Evolutionary conservation across 805 yeast species (phyloP).

Genomic region (Yamadazyma sp.): DNA sequence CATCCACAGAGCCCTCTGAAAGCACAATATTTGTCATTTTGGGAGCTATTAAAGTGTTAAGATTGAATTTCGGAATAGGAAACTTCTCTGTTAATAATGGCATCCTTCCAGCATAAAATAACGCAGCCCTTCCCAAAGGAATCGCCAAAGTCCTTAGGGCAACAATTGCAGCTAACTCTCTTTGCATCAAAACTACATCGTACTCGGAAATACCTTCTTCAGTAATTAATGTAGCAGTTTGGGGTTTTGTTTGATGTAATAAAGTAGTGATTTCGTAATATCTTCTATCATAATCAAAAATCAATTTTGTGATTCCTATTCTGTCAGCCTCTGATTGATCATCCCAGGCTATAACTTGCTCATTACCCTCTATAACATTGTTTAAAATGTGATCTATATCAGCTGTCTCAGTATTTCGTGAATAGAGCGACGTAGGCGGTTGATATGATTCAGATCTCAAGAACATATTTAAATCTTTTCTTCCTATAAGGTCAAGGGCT

Average conservation of each 20-base stretch:
- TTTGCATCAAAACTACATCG: conserved; percentile 52
- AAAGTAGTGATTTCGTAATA: conserved; percentile 72
- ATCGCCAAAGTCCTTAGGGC: conserved; percentile 71
- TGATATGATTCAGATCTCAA: conserved; percentile 14
- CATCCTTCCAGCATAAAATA: conserved; percentile 61
- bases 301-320: conserved; percentile 61
- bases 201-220: conserved; percentile 49
- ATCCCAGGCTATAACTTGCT: conserved; percentile 60
- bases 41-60: conserved; percentile 64
- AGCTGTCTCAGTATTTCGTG: conserved; percentile 11
- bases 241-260: conserved; percentile 67
- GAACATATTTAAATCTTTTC: conserved; percentile 56
- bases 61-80: conserved; percentile 72
- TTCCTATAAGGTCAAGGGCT: conserved; percentile 57
- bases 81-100: conserved; percentile 86
- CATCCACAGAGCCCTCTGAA: conserved; percentile 51
- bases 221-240: conserved; percentile 42
- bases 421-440: conserved; percentile 12
- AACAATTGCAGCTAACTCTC: conserved; percentile 56
- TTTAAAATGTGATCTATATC: conserved; percentile 42
- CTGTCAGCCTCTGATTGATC: conserved; percentile 69
- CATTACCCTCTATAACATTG: conserved; percentile 37
- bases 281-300: conserved; percentile 76
- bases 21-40: conserved; percentile 59
- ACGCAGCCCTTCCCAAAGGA: conserved; percentile 76